Evolutionary conservation across 306 rosid species (phyloP).

Genomic region (Senna tora): DNA sequence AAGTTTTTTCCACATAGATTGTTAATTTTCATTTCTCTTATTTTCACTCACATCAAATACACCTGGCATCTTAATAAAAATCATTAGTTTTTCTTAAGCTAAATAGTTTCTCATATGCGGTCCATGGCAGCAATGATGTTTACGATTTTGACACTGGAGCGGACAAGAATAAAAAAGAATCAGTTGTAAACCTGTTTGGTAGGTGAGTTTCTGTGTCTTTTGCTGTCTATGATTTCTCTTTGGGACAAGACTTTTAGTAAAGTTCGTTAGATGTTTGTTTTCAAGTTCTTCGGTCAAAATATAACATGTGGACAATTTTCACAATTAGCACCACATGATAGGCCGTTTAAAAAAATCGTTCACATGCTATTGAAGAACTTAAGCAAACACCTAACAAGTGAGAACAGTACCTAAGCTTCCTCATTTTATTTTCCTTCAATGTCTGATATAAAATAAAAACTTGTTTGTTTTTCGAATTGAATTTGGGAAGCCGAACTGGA

Average conservation of each 20-base stretch:
- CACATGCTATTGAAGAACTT: too few species aligned
- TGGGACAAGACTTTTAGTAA: too few species aligned
- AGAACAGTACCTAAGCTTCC: too few species aligned
- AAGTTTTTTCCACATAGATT: background rate
- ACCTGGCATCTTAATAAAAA: background rate
- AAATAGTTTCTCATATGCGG: slow-evolving; percentile 6
- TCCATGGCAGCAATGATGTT: slow-evolving; percentile 74
- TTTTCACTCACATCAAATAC: slow-evolving; percentile 1
- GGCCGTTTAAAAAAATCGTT: too few species aligned
- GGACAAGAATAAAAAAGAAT: slow-evolving; percentile 79
- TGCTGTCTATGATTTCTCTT: background rate
- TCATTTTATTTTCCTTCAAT: background rate
- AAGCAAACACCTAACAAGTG: too few species aligned
- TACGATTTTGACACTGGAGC: slow-evolving; percentile 94
- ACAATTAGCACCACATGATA: too few species aligned
- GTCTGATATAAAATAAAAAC: background rate
- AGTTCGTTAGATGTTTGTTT: too few species aligned
- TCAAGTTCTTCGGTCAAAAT: too few species aligned
- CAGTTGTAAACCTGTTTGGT: slow-evolving; percentile 77
- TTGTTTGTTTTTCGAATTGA: slow-evolving; percentile 39
- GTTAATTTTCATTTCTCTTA: background rate
- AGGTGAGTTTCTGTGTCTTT: slow-evolving; percentile 58
- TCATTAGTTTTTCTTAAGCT: background rate
- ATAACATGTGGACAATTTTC: too few species aligned
- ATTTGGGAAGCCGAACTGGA: slow-evolving; percentile 71